Evolutionary conservation across 2,329 filamentous ascomycete species (phyloP), one percentile per base, ranked within the genome.

Genomic region (Pseudohalonectria lignicola): DNA sequence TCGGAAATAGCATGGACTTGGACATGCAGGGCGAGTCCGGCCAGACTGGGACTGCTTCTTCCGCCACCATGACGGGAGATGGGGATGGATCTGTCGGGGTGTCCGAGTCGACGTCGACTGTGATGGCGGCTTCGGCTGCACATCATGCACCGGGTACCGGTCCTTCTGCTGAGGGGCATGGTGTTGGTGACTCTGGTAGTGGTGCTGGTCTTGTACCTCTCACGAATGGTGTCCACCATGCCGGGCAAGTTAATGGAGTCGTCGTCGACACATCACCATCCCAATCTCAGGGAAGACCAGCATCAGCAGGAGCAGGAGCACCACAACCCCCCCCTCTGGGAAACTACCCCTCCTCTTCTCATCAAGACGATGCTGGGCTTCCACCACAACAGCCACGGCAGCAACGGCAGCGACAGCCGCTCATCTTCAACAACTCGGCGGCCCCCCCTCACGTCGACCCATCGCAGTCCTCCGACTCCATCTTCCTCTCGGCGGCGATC

Each of bases 401-500:
- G 15, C 26, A 37, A n/a, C 25, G 12, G 9, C 16, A 12, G 21
- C n/a, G 26, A 7, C 28, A 11, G 8, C 17, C 32, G 26, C 19
- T 19, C 10, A 31, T 37, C n/a, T 23, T 37, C 25, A 15, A 29
- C 13, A 20, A 19, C 12, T 37, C 35, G 11, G 18, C 35, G 10
- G 28, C 35, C 2, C 49, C 60, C 2, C 55, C 60, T 3, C 65
- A 67, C 26, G 60, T 66, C 44, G 74, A 77, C 44, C 62, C 66
- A 0, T 66, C 69, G 2, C 74, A 76, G 47, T 74, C 74, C 19
- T 86, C 76, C 0, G 77, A 87, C 44, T 82, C 76, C 4, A 88
- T 82, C 0, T 98, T 98, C 56, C 69, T 98, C 37, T 85, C 88
- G 19, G 84, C 92, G 3, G 83, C 86, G 3, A 86, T 90, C 8